Evolutionary conservation across 148 eudicot species (phyloP).

Genomic region (Camellia sinensis): DNA sequence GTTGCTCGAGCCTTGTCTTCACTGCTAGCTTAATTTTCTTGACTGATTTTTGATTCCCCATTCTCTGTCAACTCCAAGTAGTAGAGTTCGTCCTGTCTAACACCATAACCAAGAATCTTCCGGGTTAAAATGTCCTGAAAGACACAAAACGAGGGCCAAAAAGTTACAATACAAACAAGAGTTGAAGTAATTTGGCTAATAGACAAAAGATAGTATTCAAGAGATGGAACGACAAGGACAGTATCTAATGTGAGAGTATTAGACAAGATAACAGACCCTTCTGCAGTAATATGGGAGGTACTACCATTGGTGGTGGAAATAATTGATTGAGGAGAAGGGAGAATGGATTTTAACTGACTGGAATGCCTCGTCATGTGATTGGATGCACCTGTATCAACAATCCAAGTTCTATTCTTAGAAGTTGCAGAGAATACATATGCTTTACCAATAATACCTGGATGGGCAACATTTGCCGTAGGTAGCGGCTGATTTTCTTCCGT

Average conservation of each 20-base stretch:
- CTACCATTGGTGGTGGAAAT: slow-evolving; percentile 3
- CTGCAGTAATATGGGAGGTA: neutral
- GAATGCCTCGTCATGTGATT: neutral
- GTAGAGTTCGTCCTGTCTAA: too few relatives aligned
- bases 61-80: too few relatives aligned
- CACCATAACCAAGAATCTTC: too few relatives aligned
- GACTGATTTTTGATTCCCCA: neutral
- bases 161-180: neutral
- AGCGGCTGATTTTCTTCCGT: neutral
- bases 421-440: too few relatives aligned
- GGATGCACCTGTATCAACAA: neutral
- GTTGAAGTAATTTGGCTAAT: neutral
- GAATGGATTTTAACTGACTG: neutral
- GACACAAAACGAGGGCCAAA: too few relatives aligned
- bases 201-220: neutral
- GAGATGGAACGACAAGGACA: neutral
- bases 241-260: too few relatives aligned
- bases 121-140: too few relatives aligned
- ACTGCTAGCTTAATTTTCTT: neutral
- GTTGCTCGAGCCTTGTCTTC: neutral
- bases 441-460: too few relatives aligned
- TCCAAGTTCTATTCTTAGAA: too few relatives aligned
- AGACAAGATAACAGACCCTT: neutral
- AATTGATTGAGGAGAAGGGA: neutral
- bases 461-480: neutral